Evolutionary conservation across 2,329 filamentous ascomycete genomes (phyloP), one percentile per base, ranked within the genome.

Genomic region (Apiospora saccharicola): DNA sequence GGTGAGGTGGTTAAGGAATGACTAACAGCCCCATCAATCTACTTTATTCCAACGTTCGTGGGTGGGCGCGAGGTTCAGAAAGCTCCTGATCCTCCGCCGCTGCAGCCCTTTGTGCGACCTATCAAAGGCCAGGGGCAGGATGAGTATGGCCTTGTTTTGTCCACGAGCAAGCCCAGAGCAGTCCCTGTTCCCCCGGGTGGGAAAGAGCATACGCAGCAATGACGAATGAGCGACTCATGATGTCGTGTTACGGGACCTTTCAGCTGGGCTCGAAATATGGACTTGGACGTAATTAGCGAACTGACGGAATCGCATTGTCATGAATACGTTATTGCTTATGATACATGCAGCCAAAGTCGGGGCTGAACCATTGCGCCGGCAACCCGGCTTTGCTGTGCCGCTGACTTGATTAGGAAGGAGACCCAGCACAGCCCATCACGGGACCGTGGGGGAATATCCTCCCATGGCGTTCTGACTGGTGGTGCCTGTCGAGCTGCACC

Each of bases 271-370:
- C n/a, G 19, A 22, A 14, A 24, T n/a, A 34, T 6, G 30, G n/a
- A 64, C 57, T 24, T 41, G 57, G 34, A 64, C 57, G 34, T 19
- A 64, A 64, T 64, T 22, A 64, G 57, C 57, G 19, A 64, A 64
- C 57, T 64, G 57, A 64, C 57, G 57, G 34, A 64, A 64, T 64
- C 2, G 16, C 34, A 4, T 37, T 41, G 57, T 64, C 34, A 64
- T 64, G 19, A 64, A 64, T 34, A 64, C 57, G 57, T 64, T 64
- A 12, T 41, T 41, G 6, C 19, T 64, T 64, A 41, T 64, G 57
- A 41, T 64, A 41, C 30, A 24, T 12, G 14, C 34, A 41, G 10
- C 22, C 57, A 13, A 64, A n/a, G 34, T 41, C 57, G 53, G 53
- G 30, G 53, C 53, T 37, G 53, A 61, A n/a, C 30, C 53, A 16